Base-by-base conservation (phyloP, 306 rosid genomes). In the Fagus sylvatica region DNA sequence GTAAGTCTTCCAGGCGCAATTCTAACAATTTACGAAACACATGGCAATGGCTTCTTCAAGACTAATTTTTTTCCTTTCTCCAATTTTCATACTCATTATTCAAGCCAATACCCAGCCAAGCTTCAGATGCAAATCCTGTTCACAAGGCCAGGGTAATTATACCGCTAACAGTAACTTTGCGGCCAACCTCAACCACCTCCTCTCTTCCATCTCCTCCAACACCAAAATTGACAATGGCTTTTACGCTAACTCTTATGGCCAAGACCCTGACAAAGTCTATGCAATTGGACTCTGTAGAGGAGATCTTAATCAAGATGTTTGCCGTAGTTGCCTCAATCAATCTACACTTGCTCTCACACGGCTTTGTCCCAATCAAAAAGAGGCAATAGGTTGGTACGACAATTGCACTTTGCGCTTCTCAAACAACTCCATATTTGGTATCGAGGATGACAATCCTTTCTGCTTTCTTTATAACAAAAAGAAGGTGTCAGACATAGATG, bases 271-370 rank as follows among this genome's bases (percentile, higher is more conserved):
- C 54, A 75, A 3, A 75, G 76, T 78, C 0, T 28, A 70, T 32
- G 69, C 77, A 4, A 53, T 76, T 4, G 84, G 84, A 1, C 10
- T 79, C 2, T 82, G 89, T 43, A 76, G 80, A 70, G 89, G 84
- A 59, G 86, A 85, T 62, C 4, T 78, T 56, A 8, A n/a, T 1
- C 72, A 59, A 72, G 61, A 60, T 1, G 46, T 7, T 0, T 79
- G 80, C 37, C 78, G 37, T 0, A 39, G 66, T 28, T 59, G 66
- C 34, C 16, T 59, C 32, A 28, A 59, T 1, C 1, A 28, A 10
- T 6, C 30, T 2, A 2, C 13, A 59, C 34, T 59, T 32, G 12
- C 33, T 59, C 37, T 59, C 66, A 28, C 32, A 59, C 30, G 19
- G 32, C 9, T 59, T 59, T 16, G 33, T n/a, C 32, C 33, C 33